Percentiles rank a stretch among this genome's conserved stretches.
phyloP scores from a whole-genome alignment of 805 yeast genomes.

The Ogataea glucozyma region DNA sequence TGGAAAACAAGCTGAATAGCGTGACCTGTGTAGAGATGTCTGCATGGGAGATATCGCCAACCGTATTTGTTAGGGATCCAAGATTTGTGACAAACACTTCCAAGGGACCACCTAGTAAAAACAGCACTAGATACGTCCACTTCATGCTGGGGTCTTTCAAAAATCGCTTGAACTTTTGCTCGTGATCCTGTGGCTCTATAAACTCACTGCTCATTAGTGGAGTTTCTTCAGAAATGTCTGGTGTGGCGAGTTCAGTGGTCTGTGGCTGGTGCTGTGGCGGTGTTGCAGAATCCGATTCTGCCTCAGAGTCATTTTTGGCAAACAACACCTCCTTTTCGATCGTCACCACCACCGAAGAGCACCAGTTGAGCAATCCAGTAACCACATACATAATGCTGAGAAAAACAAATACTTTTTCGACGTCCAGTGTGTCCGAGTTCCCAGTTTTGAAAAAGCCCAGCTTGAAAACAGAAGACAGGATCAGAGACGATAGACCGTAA shows the following conservation, averaged over 20 bases:
- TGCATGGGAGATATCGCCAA: conserved; percentile 23
- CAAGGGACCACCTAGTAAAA: conserved; percentile 75
- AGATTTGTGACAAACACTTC: conserved; percentile 83
- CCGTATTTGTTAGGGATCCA: conserved; percentile 60
- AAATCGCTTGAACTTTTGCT: conserved; percentile 30
- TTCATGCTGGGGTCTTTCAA: conserved; percentile 61
- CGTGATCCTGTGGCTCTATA: conserved; percentile 30
- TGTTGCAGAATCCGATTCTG: conserved; percentile 17
- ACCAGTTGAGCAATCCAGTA: conserved; percentile 60
- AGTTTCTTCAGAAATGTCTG: conserved; percentile 30
- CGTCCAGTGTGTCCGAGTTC: conserved; percentile 38
- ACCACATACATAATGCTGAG: conserved; percentile 55
- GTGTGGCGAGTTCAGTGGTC: conserved; percentile 1
- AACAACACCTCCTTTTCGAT: conserved; percentile 52
- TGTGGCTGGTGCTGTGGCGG: not conserved
- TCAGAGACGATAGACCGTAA: conserved; percentile 78
- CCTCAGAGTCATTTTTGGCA: conserved; percentile 18
- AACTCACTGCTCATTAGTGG: conserved; percentile 35
- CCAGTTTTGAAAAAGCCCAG: conserved; percentile 37
- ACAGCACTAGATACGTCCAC: conserved; percentile 57
- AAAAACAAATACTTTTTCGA: conserved; percentile 52
- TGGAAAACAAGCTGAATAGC: conserved; percentile 29
- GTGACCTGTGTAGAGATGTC: conserved; percentile 21
- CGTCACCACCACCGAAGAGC: conserved; percentile 64
- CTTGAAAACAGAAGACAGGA: conserved; percentile 65